A percentile compares a stretch with the other conserved stretches of the same genome.
These are phyloP conservation scores for Hyparrhenia diplandra DNA, from an alignment of 176 grass and related monocot genomes.

Conservation along the genomic window DNA sequence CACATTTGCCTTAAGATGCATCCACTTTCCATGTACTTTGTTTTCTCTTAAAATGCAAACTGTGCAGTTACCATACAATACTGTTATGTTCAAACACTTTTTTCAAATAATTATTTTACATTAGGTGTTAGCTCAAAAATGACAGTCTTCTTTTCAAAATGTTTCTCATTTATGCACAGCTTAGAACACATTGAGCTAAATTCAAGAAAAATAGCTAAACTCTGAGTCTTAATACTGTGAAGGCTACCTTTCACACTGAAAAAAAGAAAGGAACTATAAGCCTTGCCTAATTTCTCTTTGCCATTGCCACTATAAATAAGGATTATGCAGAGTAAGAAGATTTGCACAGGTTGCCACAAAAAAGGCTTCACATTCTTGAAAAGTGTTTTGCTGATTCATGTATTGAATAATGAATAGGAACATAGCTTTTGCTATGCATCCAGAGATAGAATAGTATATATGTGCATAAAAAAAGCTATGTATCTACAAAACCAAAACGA, in stretches of 20 bases:
- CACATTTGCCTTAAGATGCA: neutral
- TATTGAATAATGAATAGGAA: neutral
- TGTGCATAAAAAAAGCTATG: too few species aligned
- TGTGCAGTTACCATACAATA: neutral
- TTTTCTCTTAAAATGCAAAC: neutral
- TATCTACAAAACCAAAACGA: too few species aligned
- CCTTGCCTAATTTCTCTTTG: neutral
- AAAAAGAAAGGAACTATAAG: neutral
- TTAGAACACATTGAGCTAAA: neutral
- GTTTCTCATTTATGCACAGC: neutral
- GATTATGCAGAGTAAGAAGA: neutral
- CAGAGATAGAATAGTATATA: too few species aligned
- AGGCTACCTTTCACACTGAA: neutral
- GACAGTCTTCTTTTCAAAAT: neutral
- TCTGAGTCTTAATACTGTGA: neutral
- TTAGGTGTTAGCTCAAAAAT: neutral
- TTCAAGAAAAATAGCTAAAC: neutral
- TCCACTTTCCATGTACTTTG: neutral
- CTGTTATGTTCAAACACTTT: neutral
- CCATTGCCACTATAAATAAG: neutral
- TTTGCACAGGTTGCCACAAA: neutral
- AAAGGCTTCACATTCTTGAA: neutral
- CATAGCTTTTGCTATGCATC: too few species aligned
- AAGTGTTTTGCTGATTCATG: neutral
- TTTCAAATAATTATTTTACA: neutral